Conservation (phyloP, 805 yeast species). For the Kazachstania kunashirensis region DNA sequence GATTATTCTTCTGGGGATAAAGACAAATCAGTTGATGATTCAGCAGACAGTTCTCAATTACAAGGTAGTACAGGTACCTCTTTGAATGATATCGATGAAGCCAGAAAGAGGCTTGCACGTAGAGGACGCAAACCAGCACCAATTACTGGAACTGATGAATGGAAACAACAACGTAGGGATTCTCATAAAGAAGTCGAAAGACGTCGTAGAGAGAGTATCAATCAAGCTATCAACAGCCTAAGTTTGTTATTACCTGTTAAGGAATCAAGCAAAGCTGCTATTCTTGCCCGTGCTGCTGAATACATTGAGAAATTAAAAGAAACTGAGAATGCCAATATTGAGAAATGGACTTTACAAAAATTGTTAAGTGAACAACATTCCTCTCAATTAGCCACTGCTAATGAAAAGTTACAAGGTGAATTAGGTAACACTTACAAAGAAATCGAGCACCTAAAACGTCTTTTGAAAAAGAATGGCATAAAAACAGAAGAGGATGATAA, state of each 20-base stretch:
- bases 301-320: slow-evolving; percentile 83
- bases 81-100: slow-evolving; percentile 1
- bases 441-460: slow-evolving; percentile 72
- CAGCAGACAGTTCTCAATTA: not conserved
- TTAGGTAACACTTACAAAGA: slow-evolving; percentile 88
- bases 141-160: slow-evolving; percentile 23
- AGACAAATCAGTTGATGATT: slow-evolving; percentile 3
- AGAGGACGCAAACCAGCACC: slow-evolving; percentile 26
- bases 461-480: slow-evolving; percentile 17
- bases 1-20: not conserved
- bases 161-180: slow-evolving; percentile 53
- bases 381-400: slow-evolving; percentile 71
- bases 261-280: slow-evolving; percentile 79
- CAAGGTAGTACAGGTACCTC: slow-evolving; percentile 1
- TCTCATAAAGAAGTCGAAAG: slow-evolving; percentile 95
- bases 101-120: slow-evolving; percentile 4
- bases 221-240: slow-evolving; percentile 73
- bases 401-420: slow-evolving; percentile 80
- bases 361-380: slow-evolving; percentile 85
- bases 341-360: slow-evolving; percentile 92
- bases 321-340: slow-evolving; percentile 79
- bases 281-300: slow-evolving; percentile 79
- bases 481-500: slow-evolving; percentile 4
- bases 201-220: slow-evolving; percentile 81
- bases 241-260: slow-evolving; percentile 70